Percentiles rank a stretch among this genome's conserved stretches.
phyloP scores from a whole-genome alignment of 352 stramenopile species.

The Pythium folliculosum region DNA sequence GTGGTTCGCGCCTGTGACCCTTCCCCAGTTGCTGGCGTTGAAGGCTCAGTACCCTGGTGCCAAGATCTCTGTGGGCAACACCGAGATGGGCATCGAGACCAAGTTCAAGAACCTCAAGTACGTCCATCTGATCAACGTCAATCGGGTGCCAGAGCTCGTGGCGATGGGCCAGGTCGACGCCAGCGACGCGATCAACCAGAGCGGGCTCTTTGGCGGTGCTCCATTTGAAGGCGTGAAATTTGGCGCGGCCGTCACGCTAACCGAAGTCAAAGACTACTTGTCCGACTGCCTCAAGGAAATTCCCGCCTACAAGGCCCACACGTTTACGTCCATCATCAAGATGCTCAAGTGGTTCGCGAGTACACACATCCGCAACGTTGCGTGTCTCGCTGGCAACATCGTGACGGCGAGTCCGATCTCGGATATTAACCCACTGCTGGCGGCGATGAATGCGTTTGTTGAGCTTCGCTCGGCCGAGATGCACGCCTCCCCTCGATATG shows the following conservation, averaged over 20 bases:
- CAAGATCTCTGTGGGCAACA: constrained; percentile 97
- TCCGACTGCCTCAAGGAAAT: constrained; percentile 39
- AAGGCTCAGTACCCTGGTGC: constrained; percentile 80
- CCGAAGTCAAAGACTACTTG: constrained; percentile 66
- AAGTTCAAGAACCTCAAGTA: constrained; percentile 93
- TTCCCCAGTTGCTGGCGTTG: constrained; percentile 87
- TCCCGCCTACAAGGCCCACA: constrained; percentile 45
- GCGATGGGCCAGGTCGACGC: constrained; percentile 39
- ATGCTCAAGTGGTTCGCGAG: constrained; percentile 98
- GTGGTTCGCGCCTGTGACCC: constrained; percentile 92
- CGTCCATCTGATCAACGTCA: constrained; percentile 66
- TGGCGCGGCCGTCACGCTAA: constrained; percentile 80
- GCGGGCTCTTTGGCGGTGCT: constrained; percentile 33
- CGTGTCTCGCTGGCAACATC: constrained; percentile 95
- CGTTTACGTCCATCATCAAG: constrained; percentile 61
- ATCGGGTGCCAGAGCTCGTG: constrained; percentile 63
- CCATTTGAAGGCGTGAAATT: constrained; percentile 71
- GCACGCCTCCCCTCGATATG: constrained; percentile 34
- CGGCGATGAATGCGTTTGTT: constrained; percentile 78
- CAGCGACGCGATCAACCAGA: constrained; percentile 57
- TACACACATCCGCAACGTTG: constrained; percentile 97
- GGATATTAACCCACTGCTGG: constrained; percentile 97
- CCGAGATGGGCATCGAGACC: constrained; percentile 96
- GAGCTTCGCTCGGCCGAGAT: constrained; percentile 45
- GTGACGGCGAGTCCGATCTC: constrained; percentile 97